A percentile compares a stretch with the other conserved stretches of the same genome.
Evolutionary conservation across 352 stramenopile genomes (phyloP).

Genomic region (Globisporangium acanthophoron): DNA sequence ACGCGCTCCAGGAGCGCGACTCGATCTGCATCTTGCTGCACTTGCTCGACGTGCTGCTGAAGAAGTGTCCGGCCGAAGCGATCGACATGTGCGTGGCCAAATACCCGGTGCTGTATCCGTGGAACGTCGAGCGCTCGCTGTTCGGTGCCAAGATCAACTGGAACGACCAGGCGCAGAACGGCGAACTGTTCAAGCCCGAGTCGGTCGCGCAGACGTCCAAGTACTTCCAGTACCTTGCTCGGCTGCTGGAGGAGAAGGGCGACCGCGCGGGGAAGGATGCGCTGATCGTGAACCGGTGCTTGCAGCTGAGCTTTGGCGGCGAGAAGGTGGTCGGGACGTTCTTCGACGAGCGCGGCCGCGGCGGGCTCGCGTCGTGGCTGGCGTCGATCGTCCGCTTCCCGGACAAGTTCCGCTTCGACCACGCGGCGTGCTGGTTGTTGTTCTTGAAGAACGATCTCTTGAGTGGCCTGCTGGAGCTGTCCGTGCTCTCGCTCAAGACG

Average conservation of each 20-base stretch:
- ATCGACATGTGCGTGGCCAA: conserved; percentile 68
- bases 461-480: conserved; percentile 43
- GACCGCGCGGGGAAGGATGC: conserved; percentile 36
- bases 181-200: conserved; percentile 27
- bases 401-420: conserved; percentile 39
- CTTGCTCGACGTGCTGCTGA: conserved; percentile 73
- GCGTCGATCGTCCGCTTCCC: conserved; percentile 44
- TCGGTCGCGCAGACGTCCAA: conserved; percentile 48
- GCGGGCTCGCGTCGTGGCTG: conserved; percentile 28
- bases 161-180: conserved; percentile 24
- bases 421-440: conserved; percentile 49
- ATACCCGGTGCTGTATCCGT: conserved; percentile 68
- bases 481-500: conserved; percentile 29
- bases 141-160: conserved; percentile 55
- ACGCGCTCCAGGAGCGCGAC: conserved; percentile 39
- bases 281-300: conserved; percentile 51
- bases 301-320: conserved; percentile 57
- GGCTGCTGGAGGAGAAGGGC: conserved; percentile 46
- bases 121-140: conserved; percentile 76
- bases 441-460: conserved; percentile 45
- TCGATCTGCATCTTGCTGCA: conserved; percentile 76
- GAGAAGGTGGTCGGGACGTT: conserved; percentile 36
- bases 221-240: conserved; percentile 70
- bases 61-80: conserved; percentile 64
- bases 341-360: conserved; percentile 35